phyloP scores from a whole-genome alignment of 305 asterid species.

The Fraxinus platypoda region DNA sequence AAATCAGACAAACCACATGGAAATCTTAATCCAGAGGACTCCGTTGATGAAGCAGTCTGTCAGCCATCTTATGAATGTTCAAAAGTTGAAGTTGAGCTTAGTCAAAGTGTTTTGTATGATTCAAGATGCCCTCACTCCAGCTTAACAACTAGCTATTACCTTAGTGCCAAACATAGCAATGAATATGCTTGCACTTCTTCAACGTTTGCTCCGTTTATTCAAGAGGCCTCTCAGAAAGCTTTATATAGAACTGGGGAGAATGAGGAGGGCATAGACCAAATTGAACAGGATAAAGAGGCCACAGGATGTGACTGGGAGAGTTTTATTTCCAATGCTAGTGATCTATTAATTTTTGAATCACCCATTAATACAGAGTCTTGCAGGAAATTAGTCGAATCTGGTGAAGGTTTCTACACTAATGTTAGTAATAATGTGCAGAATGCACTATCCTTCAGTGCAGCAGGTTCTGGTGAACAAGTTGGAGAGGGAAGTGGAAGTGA shows the following conservation, averaged over 20 bases:
- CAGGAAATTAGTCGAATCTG: slow-evolving; percentile 45
- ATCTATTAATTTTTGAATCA: slow-evolving; percentile 54
- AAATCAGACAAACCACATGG: slow-evolving; percentile 39
- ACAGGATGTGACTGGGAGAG: slow-evolving; percentile 64
- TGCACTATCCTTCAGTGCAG: slow-evolving; percentile 10
- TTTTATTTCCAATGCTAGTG: slow-evolving; percentile 50
- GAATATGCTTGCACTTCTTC: slow-evolving; percentile 15
- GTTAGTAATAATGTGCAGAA: slow-evolving; percentile 34
- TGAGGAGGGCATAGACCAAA: slow-evolving; percentile 31
- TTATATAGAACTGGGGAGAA: slow-evolving; percentile 23
- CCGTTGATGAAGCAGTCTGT: slow-evolving; percentile 29
- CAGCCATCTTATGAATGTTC: slow-evolving; percentile 44
- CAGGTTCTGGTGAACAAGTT: slow-evolving; percentile 16
- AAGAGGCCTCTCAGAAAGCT: neutral
- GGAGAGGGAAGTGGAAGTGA: slow-evolving; percentile 31
- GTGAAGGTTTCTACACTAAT: slow-evolving; percentile 39
- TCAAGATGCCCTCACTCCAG: slow-evolving; percentile 36
- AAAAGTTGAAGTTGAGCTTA: slow-evolving; percentile 37
- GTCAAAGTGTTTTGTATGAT: slow-evolving; percentile 31
- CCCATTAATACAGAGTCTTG: slow-evolving; percentile 36
- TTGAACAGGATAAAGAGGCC: slow-evolving; percentile 40
- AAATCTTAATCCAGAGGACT: slow-evolving; percentile 38
- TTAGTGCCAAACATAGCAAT: slow-evolving; percentile 21
- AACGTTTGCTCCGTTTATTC: neutral
- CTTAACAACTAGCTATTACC: slow-evolving; percentile 26